These are phyloP conservation scores for Paraglomus brasilianum DNA, from an alignment of 192 early-diverging fungal genomes.

Conservation along the genomic window DNA sequence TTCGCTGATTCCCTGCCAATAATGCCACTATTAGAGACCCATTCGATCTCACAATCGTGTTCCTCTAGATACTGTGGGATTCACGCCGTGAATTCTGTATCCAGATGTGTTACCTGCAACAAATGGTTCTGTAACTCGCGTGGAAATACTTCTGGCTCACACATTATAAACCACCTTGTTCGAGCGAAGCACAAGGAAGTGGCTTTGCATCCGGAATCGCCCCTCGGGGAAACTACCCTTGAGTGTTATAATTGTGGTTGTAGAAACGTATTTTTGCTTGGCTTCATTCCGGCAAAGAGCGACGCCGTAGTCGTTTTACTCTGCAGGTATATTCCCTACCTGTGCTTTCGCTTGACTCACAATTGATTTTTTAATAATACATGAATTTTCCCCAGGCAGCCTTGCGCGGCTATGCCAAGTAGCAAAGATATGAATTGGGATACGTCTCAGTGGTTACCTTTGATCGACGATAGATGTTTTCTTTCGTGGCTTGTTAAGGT, in stretches of 20 bases:
- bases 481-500: constrained; percentile 93
- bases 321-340: constrained; percentile 66
- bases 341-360: background rate
- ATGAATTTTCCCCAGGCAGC: constrained; percentile 56
- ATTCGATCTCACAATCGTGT: no score
- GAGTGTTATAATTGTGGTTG: constrained; percentile 99
- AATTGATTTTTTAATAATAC: background rate
- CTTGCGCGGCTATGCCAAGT: constrained; percentile 86
- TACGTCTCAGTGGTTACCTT: constrained; percentile 91
- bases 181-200: constrained; percentile 94
- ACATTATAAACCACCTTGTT: constrained; percentile 95
- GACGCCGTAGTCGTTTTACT: constrained; percentile 97
- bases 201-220: constrained; percentile 85
- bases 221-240: constrained; percentile 89
- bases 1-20: no score
- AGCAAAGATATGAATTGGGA: constrained; percentile 98
- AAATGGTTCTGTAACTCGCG: constrained; percentile 98
- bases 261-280: constrained; percentile 92
- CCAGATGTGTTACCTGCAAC: constrained; percentile 89
- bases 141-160: constrained; percentile 86
- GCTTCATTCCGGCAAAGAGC: constrained; percentile 98
- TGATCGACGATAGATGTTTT: constrained; percentile 94
- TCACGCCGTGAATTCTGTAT: constrained; percentile 81
- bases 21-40: no score
- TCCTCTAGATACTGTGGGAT: constrained; percentile 91